Conservation (phyloP, 1,139 yeast species). For the Pichia cactophila region DNA sequence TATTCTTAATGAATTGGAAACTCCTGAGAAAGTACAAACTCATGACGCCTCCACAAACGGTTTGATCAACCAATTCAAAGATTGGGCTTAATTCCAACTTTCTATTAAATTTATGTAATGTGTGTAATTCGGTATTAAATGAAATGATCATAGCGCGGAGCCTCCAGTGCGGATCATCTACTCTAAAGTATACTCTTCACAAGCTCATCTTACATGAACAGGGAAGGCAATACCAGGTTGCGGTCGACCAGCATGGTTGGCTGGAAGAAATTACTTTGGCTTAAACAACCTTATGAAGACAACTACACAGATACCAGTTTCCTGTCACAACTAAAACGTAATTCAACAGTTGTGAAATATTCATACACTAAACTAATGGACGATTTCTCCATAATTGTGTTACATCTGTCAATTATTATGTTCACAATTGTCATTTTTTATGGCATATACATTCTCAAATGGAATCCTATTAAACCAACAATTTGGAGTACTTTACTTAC, state of each 20-base stretch:
- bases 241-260: not conserved
- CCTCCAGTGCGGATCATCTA: too few species aligned
- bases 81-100: constrained; percentile 49
- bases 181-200: too few species aligned
- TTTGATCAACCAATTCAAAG: constrained; percentile 88
- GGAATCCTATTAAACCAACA: constrained; percentile 40
- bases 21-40: constrained; percentile 43
- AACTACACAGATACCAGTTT: constrained; percentile 81
- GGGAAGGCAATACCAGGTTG: not conserved
- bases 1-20: constrained; percentile 80
- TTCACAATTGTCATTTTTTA: constrained; percentile 57
- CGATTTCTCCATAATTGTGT: constrained; percentile 63
- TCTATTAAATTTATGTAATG: too few species aligned
- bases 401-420: constrained; percentile 56
- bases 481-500: constrained; percentile 25
- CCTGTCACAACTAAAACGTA: constrained; percentile 67
- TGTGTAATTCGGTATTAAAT: too few species aligned
- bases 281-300: constrained; percentile 82
- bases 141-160: too few species aligned
- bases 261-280: constrained; percentile 88
- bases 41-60: constrained; percentile 92
- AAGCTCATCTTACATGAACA: not conserved
- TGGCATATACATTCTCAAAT: constrained; percentile 41
- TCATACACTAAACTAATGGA: constrained; percentile 52
- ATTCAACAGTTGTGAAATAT: constrained; percentile 65